These are phyloP conservation scores for Ophiorrhiza pumila DNA, from an alignment of 257 asterid species.

Conservation along the genomic window DNA sequence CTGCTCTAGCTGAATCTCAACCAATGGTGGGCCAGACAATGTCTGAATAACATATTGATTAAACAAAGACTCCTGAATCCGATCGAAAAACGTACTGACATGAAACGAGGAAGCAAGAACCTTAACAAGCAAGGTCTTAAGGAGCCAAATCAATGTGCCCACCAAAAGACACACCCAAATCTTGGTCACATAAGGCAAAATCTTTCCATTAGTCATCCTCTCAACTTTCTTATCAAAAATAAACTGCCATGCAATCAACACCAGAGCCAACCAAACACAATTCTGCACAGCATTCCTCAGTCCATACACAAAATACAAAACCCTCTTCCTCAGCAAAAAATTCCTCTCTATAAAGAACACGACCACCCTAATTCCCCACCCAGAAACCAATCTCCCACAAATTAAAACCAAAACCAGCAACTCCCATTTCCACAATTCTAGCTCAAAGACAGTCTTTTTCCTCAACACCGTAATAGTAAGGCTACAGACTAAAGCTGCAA, in stretches of 20 bases:
- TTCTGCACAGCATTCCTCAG: slow-evolving; percentile 79
- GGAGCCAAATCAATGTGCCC: slow-evolving; percentile 71
- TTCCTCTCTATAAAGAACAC: slow-evolving; percentile 67
- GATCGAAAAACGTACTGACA: slow-evolving; percentile 73
- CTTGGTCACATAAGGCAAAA: slow-evolving; percentile 55
- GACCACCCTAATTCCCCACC: slow-evolving; percentile 66
- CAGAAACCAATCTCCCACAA: slow-evolving; percentile 75
- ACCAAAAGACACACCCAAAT: slow-evolving; percentile 80
- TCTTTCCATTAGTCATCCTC: slow-evolving; percentile 32
- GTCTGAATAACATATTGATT: slow-evolving; percentile 73
- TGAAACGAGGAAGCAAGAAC: slow-evolving; percentile 81
- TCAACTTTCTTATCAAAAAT: slow-evolving; percentile 62
- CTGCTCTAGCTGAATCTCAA: slow-evolving; percentile 56
- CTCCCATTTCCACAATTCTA: slow-evolving; percentile 84
- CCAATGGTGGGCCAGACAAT: slow-evolving; percentile 66
- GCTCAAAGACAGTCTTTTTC: slow-evolving; percentile 23
- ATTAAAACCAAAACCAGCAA: slow-evolving; percentile 68
- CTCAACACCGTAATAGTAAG: slow-evolving; percentile 36
- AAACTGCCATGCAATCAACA: slow-evolving; percentile 74
- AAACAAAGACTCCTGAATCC: slow-evolving; percentile 79
- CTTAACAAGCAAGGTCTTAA: slow-evolving; percentile 74
- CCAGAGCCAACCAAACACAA: slow-evolving; percentile 73
- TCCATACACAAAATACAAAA: slow-evolving; percentile 79
- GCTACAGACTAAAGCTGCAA: slow-evolving; percentile 48
- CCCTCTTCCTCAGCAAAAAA: slow-evolving; percentile 62